Percentiles rank a stretch among this genome's conserved stretches.
Conservation (phyloP, 352 stramenopile species). For the Phytopythium vexans region DNA sequence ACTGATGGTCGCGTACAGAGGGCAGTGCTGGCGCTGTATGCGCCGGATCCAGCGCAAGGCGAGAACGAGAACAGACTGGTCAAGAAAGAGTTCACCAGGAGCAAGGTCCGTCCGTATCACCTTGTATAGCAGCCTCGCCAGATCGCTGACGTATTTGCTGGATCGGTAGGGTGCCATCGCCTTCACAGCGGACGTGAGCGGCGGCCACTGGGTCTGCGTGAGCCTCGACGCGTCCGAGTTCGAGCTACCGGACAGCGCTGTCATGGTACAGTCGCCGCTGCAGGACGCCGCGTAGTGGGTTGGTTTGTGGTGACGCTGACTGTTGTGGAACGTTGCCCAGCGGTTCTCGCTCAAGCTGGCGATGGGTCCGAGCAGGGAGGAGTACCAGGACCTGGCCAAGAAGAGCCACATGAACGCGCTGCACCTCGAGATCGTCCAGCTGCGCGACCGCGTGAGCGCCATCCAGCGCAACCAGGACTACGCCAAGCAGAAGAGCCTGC, state of each 20-base stretch:
- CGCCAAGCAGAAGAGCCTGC: slow-evolving; percentile 69
- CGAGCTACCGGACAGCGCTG: slow-evolving; percentile 44
- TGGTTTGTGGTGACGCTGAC: not conserved
- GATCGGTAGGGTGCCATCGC: slow-evolving; percentile 47
- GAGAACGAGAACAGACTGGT: slow-evolving; percentile 40
- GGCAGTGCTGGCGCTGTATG: slow-evolving; percentile 61
- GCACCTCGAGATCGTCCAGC: slow-evolving; percentile 74
- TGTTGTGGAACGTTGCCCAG: slow-evolving; percentile 19
- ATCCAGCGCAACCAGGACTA: slow-evolving; percentile 87
- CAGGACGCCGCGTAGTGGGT: too few species aligned
- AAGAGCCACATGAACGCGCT: slow-evolving; percentile 83
- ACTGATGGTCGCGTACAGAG: slow-evolving; percentile 29
- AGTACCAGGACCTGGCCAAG: slow-evolving; percentile 82
- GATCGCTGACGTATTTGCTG: slow-evolving; percentile 6
- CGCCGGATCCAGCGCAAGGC: slow-evolving; percentile 31
- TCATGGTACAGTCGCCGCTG: slow-evolving; percentile 42
- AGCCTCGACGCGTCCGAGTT: slow-evolving; percentile 67
- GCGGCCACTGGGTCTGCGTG: slow-evolving; percentile 74
- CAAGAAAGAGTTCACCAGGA: slow-evolving; percentile 52
- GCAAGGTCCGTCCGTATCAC: slow-evolving; percentile 30
- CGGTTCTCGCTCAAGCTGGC: slow-evolving; percentile 64
- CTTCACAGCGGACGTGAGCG: slow-evolving; percentile 63
- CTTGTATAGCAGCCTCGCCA: not conserved
- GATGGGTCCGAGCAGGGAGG: slow-evolving; percentile 68
- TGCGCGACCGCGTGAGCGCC: slow-evolving; percentile 69